phyloP scores from a whole-genome alignment of 1,284 basidiomycete species.

The Vanrija sp. region DNA sequence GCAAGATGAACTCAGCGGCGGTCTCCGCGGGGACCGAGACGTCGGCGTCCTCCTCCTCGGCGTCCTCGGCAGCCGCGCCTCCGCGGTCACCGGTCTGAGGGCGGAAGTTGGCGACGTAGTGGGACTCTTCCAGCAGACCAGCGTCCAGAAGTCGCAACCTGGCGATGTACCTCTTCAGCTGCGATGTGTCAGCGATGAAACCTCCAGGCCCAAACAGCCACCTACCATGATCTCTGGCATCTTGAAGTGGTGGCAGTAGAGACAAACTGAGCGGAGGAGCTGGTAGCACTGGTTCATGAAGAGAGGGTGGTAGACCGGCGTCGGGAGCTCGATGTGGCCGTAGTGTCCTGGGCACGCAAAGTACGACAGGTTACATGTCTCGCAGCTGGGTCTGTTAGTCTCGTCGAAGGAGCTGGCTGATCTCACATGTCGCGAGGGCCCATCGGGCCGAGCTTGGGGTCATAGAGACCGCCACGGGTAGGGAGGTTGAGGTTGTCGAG shows the following conservation, averaged over 20 bases:
- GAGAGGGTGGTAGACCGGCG: conserved; percentile 93
- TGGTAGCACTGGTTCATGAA: conserved; percentile 93
- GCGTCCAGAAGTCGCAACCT: conserved; percentile 86
- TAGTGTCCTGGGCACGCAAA: conserved; percentile 91
- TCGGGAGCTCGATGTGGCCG: conserved; percentile 85
- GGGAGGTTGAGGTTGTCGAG: conserved; percentile 93
- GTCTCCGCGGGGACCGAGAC: conserved; percentile 49
- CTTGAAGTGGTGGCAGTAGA: conserved; percentile 95
- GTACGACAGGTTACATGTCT: conserved; percentile 86
- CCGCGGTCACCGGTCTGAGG: conserved; percentile 34
- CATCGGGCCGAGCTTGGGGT: conserved; percentile 89
- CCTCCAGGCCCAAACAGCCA: conserved; percentile 5
- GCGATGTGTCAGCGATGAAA: conserved; percentile 1
- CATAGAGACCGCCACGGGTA: conserved; percentile 88
- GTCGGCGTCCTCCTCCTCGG: conserved; percentile 51
- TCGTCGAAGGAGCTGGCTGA: conserved; percentile 17
- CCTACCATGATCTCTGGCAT: conserved; percentile 69
- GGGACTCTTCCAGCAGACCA: conserved; percentile 79
- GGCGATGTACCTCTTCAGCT: conserved; percentile 79
- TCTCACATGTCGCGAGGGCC: conserved; percentile 79
- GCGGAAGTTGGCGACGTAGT: conserved; percentile 65
- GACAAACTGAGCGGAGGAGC: conserved; percentile 82
- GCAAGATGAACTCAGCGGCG: conserved; percentile 61
- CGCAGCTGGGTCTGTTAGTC: conserved; percentile 60
- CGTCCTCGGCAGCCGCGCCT: conserved; percentile 37